These are phyloP conservation scores for Candida golubevii DNA, from an alignment of 805 yeast species.

Conservation along the genomic window DNA sequence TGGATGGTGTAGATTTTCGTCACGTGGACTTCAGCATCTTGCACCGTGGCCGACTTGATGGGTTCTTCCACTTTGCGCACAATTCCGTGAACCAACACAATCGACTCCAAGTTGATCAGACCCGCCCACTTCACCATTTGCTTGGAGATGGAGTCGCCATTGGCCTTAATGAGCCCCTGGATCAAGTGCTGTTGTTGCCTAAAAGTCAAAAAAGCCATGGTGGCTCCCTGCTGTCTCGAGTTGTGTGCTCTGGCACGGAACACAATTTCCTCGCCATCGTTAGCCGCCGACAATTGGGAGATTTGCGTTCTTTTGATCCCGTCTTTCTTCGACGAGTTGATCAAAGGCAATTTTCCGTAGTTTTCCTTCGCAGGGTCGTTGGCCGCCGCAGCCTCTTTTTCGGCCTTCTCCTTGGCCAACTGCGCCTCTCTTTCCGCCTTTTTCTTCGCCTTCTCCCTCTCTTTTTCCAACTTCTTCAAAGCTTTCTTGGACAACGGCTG, in stretches of 20 bases:
- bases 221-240: slow-evolving; percentile 93
- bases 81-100: slow-evolving; percentile 84
- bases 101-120: slow-evolving; percentile 78
- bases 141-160: slow-evolving; percentile 57
- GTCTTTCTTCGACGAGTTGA: slow-evolving; percentile 71
- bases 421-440: slow-evolving; percentile 91
- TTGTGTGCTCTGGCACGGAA: slow-evolving; percentile 94
- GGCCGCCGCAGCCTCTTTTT: slow-evolving; percentile 62
- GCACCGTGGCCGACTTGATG: slow-evolving; percentile 86
- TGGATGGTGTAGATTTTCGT: slow-evolving; percentile 69
- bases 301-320: slow-evolving; percentile 61
- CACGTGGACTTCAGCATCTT: slow-evolving; percentile 82
- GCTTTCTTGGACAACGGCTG: slow-evolving; percentile 91
- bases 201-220: slow-evolving; percentile 83
- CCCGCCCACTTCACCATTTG: slow-evolving; percentile 97
- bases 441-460: slow-evolving; percentile 85
- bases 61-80: slow-evolving; percentile 82
- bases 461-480: slow-evolving; percentile 89
- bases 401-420: slow-evolving; percentile 81
- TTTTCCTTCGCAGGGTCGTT: slow-evolving; percentile 82
- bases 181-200: slow-evolving; percentile 95
- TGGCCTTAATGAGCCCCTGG: slow-evolving; percentile 64
- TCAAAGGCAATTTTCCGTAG: slow-evolving; percentile 87
- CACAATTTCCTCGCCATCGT: slow-evolving; percentile 72
- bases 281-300: slow-evolving; percentile 49